Evolutionary conservation across 2,329 filamentous ascomycete species (phyloP).

Genomic region (Fusarium anthophilum): DNA sequence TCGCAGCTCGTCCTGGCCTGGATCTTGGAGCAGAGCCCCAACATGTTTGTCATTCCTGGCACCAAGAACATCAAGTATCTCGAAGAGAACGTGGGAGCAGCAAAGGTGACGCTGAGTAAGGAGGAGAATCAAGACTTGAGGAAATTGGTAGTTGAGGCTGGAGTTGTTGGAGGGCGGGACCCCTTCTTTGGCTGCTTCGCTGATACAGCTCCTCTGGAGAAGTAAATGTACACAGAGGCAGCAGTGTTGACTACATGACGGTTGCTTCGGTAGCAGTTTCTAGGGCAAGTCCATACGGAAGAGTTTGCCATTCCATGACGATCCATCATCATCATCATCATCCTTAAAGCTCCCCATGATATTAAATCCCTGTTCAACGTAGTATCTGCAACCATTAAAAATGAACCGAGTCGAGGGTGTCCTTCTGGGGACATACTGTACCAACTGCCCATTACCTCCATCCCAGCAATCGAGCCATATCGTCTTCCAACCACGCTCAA

Average conservation of each 20-base stretch:
- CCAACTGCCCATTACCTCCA: conserved; percentile 37
- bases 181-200: conserved; percentile 26
- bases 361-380: conserved; percentile 28
- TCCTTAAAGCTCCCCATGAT: conserved; percentile 20
- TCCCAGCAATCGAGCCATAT: conserved; percentile 45
- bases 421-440: conserved; percentile 19
- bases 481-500: conserved; percentile 17
- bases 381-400: conserved; percentile 33
- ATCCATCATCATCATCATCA: background rate
- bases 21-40: conserved; percentile 67
- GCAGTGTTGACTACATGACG: background rate
- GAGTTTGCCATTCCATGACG: conserved; percentile 27
- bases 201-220: conserved; percentile 29
- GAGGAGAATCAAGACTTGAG: conserved; percentile 50
- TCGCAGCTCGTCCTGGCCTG: conserved; percentile 71
- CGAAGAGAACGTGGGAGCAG: conserved; percentile 55
- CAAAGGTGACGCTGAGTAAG: conserved; percentile 45
- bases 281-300: conserved; percentile 29
- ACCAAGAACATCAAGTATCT: conserved; percentile 59
- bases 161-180: conserved; percentile 42
- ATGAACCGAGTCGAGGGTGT: background rate
- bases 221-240: background rate
- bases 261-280: background rate
- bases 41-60: conserved; percentile 68
- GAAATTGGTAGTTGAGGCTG: conserved; percentile 39